Evolutionary conservation across 257 asterid genomes (phyloP).

Genomic region (Solanum chiquidenum): DNA sequence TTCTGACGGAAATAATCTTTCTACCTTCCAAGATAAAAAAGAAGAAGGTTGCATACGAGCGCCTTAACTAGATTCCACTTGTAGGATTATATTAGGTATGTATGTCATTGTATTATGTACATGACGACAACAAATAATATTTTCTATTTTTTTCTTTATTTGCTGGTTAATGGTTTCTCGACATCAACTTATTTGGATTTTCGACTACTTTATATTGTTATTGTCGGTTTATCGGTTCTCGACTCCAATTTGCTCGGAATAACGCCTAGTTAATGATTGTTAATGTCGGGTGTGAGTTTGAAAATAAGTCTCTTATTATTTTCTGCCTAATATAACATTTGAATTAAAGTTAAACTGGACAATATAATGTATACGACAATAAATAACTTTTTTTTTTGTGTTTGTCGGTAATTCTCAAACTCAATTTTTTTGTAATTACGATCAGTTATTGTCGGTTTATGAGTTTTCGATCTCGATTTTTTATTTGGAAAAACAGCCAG

Average conservation of each 20-base stretch:
- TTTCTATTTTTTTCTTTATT: not conserved
- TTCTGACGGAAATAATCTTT: too few species aligned
- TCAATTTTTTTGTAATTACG: not conserved
- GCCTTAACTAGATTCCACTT: rapidly evolving
- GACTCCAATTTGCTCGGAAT: too few species aligned
- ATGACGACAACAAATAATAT: not conserved
- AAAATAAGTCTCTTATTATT: not conserved
- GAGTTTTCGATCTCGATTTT: not conserved
- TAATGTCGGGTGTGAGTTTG: not conserved
- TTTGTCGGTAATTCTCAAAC: not conserved
- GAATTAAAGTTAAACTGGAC: too few species aligned
- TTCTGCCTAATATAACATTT: not conserved
- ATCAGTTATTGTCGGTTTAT: not conserved
- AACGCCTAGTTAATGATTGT: not conserved
- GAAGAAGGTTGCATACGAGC: not conserved
- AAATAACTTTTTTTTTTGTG: not conserved
- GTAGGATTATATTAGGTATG: not conserved
- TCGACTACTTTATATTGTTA: too few species aligned
- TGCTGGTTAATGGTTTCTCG: too few species aligned
- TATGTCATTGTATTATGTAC: not conserved
- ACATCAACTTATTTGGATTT: not conserved
- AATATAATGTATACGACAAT: not conserved
- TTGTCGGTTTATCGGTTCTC: not conserved
- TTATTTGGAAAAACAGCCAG: not conserved
- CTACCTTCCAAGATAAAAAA: not conserved